A percentile compares a stretch with the other conserved stretches of the same genome.
Evolutionary conservation across 1,139 yeast genomes (phyloP).

Genomic region (Taphrina confusa): DNA sequence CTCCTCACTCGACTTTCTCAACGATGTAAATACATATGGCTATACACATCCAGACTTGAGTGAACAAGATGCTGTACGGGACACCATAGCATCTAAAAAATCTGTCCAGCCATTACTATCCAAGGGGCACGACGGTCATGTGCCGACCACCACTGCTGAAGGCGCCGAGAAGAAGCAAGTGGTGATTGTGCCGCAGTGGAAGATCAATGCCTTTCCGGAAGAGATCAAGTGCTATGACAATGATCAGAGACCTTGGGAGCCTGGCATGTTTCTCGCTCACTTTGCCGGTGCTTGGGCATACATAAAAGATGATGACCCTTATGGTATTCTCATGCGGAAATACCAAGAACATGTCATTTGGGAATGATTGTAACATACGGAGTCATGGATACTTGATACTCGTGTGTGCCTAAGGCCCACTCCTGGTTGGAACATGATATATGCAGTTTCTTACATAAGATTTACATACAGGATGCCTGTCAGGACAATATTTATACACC

Average conservation of each 20-base stretch:
- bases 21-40: background rate
- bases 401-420: too few species aligned
- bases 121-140: background rate
- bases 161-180: background rate
- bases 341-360: background rate
- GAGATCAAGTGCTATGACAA: slow-evolving; percentile 4
- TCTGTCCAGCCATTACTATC: background rate
- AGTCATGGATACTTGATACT: too few species aligned
- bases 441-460: too few species aligned
- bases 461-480: too few species aligned
- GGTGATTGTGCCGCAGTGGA: slow-evolving; percentile 4
- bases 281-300: slow-evolving; percentile 11
- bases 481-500: too few species aligned
- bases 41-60: slow-evolving; percentile 2
- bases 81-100: background rate
- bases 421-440: too few species aligned
- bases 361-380: too few species aligned
- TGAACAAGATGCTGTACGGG: slow-evolving; percentile 7
- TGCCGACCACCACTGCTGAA: background rate
- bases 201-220: slow-evolving; percentile 11
- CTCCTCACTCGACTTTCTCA: background rate
- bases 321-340: background rate
- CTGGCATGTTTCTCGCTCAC: slow-evolving; percentile 6
- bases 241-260: background rate
- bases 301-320: slow-evolving; percentile 1